phyloP scores from a whole-genome alignment of 768 basidiomycete species.

The Mrakia frigida region DNA sequence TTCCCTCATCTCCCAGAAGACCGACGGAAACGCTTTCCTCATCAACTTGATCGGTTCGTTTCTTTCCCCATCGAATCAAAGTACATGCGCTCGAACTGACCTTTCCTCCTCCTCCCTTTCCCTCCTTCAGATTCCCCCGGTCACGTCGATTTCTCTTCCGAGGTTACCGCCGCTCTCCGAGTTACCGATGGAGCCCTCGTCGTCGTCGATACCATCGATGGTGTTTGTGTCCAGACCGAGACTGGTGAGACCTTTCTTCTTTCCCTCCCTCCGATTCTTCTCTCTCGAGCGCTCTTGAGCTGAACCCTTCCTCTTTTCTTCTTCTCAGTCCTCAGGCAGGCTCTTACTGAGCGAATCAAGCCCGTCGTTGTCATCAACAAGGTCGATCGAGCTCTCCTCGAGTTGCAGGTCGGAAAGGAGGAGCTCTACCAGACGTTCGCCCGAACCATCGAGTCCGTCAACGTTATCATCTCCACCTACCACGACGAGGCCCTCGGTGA shows the following conservation, averaged over 20 bases:
- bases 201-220: conserved; percentile 98
- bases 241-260: conserved; percentile 48
- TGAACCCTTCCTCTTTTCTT: not conserved
- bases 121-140: conserved; percentile 64
- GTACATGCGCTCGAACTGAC: not conserved
- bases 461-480: conserved; percentile 98
- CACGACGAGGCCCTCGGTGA: conserved; percentile 90
- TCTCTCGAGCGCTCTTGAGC: not conserved
- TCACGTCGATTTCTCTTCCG: conserved; percentile 99
- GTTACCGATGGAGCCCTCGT: conserved; percentile 99
- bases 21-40: conserved; percentile 89
- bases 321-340: conserved; percentile 75
- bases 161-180: conserved; percentile 98
- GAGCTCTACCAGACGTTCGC: conserved; percentile 95
- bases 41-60: conserved; percentile 84
- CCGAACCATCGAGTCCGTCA: conserved; percentile 94
- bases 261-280: not conserved
- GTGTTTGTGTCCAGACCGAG: conserved; percentile 99
- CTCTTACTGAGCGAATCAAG: conserved; percentile 96
- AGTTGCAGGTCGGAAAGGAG: conserved; percentile 95
- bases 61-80: not conserved
- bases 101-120: not conserved
- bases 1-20: conserved; percentile 83
- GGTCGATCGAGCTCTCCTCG: conserved; percentile 97
- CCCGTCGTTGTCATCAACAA: conserved; percentile 99